Evolutionary conservation across 495 filamentous ascomycete genomes (phyloP), one percentile per base, ranked within the genome.

Genomic region (Xylaria acuta): DNA sequence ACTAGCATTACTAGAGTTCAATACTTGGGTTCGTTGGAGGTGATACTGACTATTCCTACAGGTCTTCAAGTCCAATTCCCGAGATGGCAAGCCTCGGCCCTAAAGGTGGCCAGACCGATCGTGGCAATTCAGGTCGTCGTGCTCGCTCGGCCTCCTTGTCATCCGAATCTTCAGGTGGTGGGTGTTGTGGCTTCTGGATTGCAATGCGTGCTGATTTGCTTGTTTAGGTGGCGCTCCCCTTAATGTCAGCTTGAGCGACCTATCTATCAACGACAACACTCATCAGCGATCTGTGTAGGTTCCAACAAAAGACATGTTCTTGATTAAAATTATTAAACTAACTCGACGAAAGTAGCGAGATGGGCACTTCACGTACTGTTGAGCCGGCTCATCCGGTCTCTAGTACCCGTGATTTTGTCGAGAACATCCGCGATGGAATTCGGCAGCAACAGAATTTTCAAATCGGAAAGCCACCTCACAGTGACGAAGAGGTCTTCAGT

Each of bases 161-260:
- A 2, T 71, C 69, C 34, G 69, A 71, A 20, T 71, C 69, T 27
- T 71, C 69, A 40, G 69, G 69, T 54, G 69, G 68, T 64, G 14
- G 34, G 67, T 60, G 30, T 49, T 27, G 11, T 38, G 8, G 20
- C 22, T 60, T 49, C 20, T 3, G 6, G 1, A 11, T 43, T 62
- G 14, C 36, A 53, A 3, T 6, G 38, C 54, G 40, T 53, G 58
- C 68, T 70, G 36, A 70, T 36, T 22, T 20, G 11, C 16, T 64
- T 49, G 47, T 1, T 12, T 34, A 71, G 69, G 69, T 43, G 69
- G 59, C 25, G 69, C 69, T 45, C 59, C 69, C 9, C 69, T 71
- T 6, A 54, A 71, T 41, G 27, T 38, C 5, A 47, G n/a, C 36
- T 14, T 71, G 36, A 62, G 59, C 25, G 69, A 64, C 14, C 40